These are phyloP conservation scores for Forsythia viridissima DNA, from an alignment of 257 asterid genomes.

Conservation along the genomic window DNA sequence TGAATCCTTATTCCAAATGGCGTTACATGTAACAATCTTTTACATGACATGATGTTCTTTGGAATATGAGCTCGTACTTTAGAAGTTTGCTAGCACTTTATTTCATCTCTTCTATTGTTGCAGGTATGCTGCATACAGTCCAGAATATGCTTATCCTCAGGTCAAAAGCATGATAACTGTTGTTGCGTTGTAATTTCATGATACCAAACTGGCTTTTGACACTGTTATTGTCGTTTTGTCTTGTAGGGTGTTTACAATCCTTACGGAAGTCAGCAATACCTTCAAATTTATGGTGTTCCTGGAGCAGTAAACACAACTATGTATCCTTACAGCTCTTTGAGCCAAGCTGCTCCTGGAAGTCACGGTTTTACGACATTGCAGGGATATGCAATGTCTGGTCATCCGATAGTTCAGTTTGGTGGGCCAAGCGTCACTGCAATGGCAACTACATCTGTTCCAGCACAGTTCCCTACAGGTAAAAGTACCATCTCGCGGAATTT, in stretches of 20 bases:
- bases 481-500: not conserved
- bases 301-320: slow-evolving; percentile 68
- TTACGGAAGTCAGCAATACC: slow-evolving; percentile 85
- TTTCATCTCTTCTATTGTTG: slow-evolving; percentile 28
- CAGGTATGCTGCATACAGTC: slow-evolving; percentile 84
- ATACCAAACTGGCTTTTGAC: slow-evolving; percentile 27
- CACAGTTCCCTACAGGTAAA: slow-evolving; percentile 75
- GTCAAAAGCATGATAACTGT: slow-evolving; percentile 46
- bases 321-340: slow-evolving; percentile 81
- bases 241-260: slow-evolving; percentile 83
- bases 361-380: slow-evolving; percentile 71
- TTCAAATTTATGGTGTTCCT: slow-evolving; percentile 84
- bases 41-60: not conserved
- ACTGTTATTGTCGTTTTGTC: slow-evolving; percentile 12
- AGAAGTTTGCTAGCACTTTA: not conserved
- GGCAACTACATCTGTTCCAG: slow-evolving; percentile 68
- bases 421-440: slow-evolving; percentile 71
- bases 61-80: not conserved
- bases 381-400: slow-evolving; percentile 80
- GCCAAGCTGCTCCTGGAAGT: slow-evolving; percentile 74
- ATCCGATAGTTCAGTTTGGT: slow-evolving; percentile 86
- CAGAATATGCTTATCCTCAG: slow-evolving; percentile 89
- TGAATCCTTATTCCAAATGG: not conserved
- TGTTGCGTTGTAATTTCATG: slow-evolving; percentile 12
- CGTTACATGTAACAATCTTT: not conserved